Conservation (phyloP, 2,329 filamentous ascomycete species). For the Phyllosticta capitalensis region DNA sequence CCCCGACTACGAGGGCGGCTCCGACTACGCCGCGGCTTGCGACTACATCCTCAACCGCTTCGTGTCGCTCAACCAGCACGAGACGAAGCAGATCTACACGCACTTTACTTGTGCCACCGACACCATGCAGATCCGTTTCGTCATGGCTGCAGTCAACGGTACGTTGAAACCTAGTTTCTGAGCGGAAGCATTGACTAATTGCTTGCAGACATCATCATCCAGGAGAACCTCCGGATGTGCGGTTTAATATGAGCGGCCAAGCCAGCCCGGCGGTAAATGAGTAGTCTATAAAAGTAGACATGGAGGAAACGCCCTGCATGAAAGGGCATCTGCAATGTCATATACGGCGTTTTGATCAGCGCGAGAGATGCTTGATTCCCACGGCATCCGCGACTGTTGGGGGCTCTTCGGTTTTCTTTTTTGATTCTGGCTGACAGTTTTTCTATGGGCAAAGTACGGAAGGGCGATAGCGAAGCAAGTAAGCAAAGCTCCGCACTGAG, state of each 20-base stretch:
- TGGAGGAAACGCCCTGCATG: constrained; percentile 6
- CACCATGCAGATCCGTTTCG: constrained; percentile 97
- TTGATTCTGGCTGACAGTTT: constrained; percentile 1
- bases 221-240: constrained; percentile 95
- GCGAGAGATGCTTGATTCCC: constrained; percentile 1
- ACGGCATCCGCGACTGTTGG: constrained; percentile 5
- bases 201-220: constrained; percentile 88
- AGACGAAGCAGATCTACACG: constrained; percentile 99
- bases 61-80: constrained; percentile 95
- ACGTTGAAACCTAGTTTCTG: constrained; percentile 27
- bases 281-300: constrained; percentile 7
- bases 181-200: neutral
- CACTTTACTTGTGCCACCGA: constrained; percentile 99
- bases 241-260: constrained; percentile 72
- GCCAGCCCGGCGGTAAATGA: constrained; percentile 4
- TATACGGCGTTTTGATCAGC: constrained; percentile 12
- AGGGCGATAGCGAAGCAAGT: neutral
- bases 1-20: constrained; percentile 75
- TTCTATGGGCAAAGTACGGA: neutral
- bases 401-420: neutral
- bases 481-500: neutral
- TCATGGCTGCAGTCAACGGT: constrained; percentile 99
- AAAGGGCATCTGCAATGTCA: constrained; percentile 5
- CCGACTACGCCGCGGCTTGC: constrained; percentile 91
- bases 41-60: constrained; percentile 99